Evolutionary conservation across 495 filamentous ascomycete genomes (phyloP).

Genomic region (Aspergillus homomorphus): DNA sequence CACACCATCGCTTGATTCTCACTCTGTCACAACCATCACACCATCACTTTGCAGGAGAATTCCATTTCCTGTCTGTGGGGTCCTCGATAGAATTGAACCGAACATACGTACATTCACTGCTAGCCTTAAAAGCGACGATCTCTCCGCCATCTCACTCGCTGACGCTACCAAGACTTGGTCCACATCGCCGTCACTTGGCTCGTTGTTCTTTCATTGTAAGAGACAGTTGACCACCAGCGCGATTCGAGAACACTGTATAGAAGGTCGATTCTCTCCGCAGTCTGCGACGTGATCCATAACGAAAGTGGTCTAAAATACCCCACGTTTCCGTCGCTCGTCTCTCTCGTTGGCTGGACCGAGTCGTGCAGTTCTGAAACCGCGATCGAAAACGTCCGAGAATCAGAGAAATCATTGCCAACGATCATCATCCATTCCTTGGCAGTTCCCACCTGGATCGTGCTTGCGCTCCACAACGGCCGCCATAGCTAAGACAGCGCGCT

Average conservation of each 20-base stretch:
- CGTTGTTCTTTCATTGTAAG: no score
- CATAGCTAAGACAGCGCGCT: constrained; percentile 35
- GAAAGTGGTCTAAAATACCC: background rate
- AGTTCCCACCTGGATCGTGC: constrained; percentile 32
- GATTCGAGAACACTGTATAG: background rate
- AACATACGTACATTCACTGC: background rate
- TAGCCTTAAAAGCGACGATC: background rate
- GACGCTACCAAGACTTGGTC: background rate
- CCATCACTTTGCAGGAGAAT: background rate
- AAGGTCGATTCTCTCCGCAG: background rate
- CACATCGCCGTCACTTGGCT: no score
- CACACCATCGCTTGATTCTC: background rate
- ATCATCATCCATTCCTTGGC: constrained; percentile 32
- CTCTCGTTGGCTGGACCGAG: constrained; percentile 8
- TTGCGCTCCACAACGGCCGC: constrained; percentile 35
- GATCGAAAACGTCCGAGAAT: constrained; percentile 13
- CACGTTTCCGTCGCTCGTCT: background rate
- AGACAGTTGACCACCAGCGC: no score
- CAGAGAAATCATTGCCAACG: constrained; percentile 15
- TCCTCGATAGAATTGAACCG: background rate
- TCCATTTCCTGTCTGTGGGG: background rate
- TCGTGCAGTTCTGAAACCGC: constrained; percentile 14
- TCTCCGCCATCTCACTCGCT: background rate
- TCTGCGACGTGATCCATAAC: background rate
- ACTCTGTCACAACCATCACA: background rate